Conservation (phyloP, 2,329 filamentous ascomycete species). For the Curvularia eragrostidis region DNA sequence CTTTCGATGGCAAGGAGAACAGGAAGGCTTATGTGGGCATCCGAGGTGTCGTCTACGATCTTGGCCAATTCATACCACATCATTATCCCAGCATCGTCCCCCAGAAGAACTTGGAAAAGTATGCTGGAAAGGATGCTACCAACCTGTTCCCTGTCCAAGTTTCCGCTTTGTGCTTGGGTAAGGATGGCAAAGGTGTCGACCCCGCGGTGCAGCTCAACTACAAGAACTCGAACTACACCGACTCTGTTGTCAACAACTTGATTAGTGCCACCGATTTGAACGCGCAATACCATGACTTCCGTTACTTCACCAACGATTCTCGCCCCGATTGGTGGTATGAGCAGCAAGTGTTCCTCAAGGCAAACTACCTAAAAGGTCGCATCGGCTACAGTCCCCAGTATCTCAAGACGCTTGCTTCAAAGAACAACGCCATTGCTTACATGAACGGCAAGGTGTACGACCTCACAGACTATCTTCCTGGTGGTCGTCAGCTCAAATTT, state of each 20-base stretch:
- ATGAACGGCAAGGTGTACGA: conserved; percentile 86
- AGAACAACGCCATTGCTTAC: conserved; percentile 74
- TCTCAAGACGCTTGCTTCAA: conserved; percentile 72
- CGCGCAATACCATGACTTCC: conserved; percentile 89
- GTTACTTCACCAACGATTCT: conserved; percentile 79
- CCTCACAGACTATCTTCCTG: conserved; percentile 79
- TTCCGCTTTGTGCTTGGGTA: conserved; percentile 85
- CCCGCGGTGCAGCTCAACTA: conserved; percentile 85
- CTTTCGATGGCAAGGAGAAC: conserved; percentile 74
- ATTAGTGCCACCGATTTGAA: conserved; percentile 74
- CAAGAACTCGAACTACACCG: conserved; percentile 75
- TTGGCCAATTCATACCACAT: conserved; percentile 72
- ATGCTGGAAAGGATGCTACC: conserved; percentile 87
- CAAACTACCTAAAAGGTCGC: conserved; percentile 83
- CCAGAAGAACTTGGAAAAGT: conserved; percentile 71
- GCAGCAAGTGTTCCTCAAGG: conserved; percentile 78
- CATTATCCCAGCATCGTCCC: conserved; percentile 79
- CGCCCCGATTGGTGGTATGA: conserved; percentile 93
- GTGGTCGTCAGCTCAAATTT: conserved; percentile 71
- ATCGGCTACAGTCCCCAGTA: conserved; percentile 84
- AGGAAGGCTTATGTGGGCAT: conserved; percentile 76
- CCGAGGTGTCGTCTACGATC: conserved; percentile 86
- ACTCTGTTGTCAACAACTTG: conserved; percentile 62
- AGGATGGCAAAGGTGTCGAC: conserved; percentile 67
- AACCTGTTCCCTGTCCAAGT: conserved; percentile 92